Percentiles rank a stretch among this genome's conserved stretches.
Evolutionary conservation across 2,329 filamentous ascomycete genomes (phyloP).

Genomic region (Diaporthe sp.): DNA sequence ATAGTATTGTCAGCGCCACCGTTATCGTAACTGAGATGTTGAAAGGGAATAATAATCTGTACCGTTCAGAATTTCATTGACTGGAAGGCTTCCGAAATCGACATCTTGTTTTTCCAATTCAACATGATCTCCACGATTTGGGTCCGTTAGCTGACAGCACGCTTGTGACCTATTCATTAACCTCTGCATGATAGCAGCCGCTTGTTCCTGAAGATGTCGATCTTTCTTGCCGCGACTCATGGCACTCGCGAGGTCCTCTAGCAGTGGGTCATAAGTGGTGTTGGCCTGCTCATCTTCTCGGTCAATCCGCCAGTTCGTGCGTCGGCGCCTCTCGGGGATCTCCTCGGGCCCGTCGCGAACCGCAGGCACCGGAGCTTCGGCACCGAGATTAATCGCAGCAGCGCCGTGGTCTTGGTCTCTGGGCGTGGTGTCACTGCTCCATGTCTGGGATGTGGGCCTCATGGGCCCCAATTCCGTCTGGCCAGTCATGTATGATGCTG

Average conservation of each 20-base stretch:
- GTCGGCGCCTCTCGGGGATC: not conserved
- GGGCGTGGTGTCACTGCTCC: not conserved
- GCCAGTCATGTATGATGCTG: not conserved
- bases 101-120: not conserved
- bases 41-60: not conserved
- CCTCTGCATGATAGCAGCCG: not conserved
- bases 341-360: not conserved
- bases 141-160: not conserved
- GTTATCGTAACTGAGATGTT: accelerated
- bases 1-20: not conserved
- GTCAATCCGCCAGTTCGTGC: not conserved
- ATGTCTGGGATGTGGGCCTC: not conserved
- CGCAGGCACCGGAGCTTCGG: not conserved
- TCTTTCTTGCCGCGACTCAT: not conserved
- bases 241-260: not conserved
- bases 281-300: not conserved
- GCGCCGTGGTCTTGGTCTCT: not conserved
- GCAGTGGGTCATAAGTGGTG: not conserved
- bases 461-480: not conserved
- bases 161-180: not conserved
- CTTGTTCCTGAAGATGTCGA: not conserved
- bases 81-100: not conserved
- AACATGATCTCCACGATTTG: not conserved
- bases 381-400: not conserved
- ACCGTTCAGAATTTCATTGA: not conserved